Evolutionary conservation across 805 yeast species (phyloP), one percentile per base, ranked within the genome.

Genomic region (Candida andamanensis): DNA sequence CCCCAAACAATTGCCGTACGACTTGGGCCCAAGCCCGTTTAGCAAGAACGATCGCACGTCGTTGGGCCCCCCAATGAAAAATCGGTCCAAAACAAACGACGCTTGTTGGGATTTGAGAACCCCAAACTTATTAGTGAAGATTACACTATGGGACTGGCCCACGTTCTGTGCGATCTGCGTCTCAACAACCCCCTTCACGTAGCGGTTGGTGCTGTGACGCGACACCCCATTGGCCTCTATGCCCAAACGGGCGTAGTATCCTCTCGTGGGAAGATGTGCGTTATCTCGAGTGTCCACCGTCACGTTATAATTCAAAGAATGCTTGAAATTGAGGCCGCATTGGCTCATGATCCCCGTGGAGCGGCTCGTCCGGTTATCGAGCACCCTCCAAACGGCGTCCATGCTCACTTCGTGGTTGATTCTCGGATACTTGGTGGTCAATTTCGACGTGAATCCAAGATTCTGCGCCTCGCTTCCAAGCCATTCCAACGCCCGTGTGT

Each of bases 1-100:
- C 5, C 80, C 80, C 23, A 72, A 48, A 3, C 74, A 59, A 17
- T 71, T 52, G 18, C 66, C 67, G 54, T 58, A 62, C 30, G 65
- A 63, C 41, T 72, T 74, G 2, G 80, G 80, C 0, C 80, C 80
- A 26, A 74, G 42, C 1, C 79, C 78, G 26, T 74, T 67, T 37
- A 72, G 45, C 8, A 56, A 49, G 42, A 73, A 75, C 1, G 78
- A 69, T 26, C 80, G 58, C 6, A 75, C 64, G 39, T 74, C 80
- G 41, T 74, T 74, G 9, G 80, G 73, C 2, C 80, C 80, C n/a
- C 80, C 80, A 3, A 67, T 54, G 44, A 65, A 71, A 36, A 73
- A 74, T 28, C 76, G 54, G 47, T 75, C 80, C 55, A 74, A 57
- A 6, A 74, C 54, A 41, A 57, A 64, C n/a, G 56, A 48, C 10